Conservation (phyloP, 169 alveolate species). For the Plasmodium vivax region DNA sequence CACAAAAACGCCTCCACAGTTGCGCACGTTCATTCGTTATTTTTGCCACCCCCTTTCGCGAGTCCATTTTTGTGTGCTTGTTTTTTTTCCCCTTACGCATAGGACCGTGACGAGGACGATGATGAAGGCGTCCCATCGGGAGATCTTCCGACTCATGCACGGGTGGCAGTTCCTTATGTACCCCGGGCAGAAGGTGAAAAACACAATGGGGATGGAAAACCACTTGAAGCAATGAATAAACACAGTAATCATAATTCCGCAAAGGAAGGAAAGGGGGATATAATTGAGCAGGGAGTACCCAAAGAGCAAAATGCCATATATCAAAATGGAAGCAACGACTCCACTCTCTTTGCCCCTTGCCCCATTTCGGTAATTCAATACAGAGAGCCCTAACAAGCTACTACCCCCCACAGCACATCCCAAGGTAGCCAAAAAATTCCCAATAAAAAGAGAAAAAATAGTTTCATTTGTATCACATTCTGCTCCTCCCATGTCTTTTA, state of each 20-base stretch:
- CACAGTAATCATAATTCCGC: slow-evolving; percentile 88
- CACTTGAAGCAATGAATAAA: slow-evolving; percentile 87
- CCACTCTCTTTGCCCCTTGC: slow-evolving; percentile 87
- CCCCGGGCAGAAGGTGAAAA: slow-evolving; percentile 84
- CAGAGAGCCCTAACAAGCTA: slow-evolving; percentile 86
- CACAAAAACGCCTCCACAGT: not conserved
- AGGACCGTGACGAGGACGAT: slow-evolving; percentile 83
- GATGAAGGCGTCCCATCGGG: slow-evolving; percentile 87
- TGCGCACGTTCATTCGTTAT: not conserved
- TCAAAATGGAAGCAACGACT: slow-evolving; percentile 79
- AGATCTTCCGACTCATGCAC: slow-evolving; percentile 82
- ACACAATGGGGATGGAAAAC: slow-evolving; percentile 87
- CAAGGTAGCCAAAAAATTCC: slow-evolving; percentile 79
- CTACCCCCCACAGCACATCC: slow-evolving; percentile 87
- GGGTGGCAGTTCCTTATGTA: slow-evolving; percentile 83
- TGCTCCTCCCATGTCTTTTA: slow-evolving; percentile 81
- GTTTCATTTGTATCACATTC: slow-evolving; percentile 85
- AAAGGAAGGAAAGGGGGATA: slow-evolving; percentile 86
- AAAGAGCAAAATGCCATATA: slow-evolving; percentile 80
- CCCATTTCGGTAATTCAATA: slow-evolving; percentile 85
- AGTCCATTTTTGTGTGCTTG: not conserved
- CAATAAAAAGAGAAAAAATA: slow-evolving; percentile 83
- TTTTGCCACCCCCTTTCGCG: no score
- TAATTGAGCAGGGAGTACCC: slow-evolving; percentile 84
- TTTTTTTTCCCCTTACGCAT: slow-evolving; percentile 71